Conservation (phyloP, 2,329 filamentous ascomycete species). For the Blastomyces emzantsi region DNA sequence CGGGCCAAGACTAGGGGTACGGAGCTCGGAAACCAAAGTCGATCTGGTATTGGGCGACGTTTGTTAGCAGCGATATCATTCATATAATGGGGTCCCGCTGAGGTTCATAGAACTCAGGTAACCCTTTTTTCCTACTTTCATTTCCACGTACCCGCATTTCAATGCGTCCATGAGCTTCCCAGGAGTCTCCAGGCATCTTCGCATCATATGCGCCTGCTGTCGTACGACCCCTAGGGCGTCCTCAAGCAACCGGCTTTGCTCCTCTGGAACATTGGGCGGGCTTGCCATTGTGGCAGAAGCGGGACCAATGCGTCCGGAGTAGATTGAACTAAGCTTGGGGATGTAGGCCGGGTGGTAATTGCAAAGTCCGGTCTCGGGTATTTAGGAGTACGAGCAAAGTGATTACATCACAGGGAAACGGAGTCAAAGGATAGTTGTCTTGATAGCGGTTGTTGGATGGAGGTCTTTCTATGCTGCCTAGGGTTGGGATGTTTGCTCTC, state of each 20-base stretch:
- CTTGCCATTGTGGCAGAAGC: slow-evolving; percentile 38
- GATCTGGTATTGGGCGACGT: slow-evolving; percentile 53
- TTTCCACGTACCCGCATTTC: slow-evolving; percentile 80
- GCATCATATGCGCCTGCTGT: slow-evolving; percentile 95
- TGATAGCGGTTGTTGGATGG: background rate
- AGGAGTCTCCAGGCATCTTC: slow-evolving; percentile 91
- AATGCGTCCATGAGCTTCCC: slow-evolving; percentile 99
- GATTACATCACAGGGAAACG: background rate
- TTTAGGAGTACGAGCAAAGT: background rate
- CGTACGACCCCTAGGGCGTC: slow-evolving; percentile 94
- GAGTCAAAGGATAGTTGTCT: background rate
- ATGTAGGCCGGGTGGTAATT: background rate
- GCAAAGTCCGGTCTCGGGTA: background rate
- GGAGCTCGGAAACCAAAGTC: slow-evolving; percentile 94
- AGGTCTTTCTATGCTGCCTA: background rate
- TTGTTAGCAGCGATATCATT: slow-evolving; percentile 10
- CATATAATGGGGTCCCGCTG: background rate
- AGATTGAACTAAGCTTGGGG: slow-evolving; percentile 1
- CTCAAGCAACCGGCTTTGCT: slow-evolving; percentile 87
- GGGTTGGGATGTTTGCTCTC: background rate
- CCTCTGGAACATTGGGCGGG: slow-evolving; percentile 57
- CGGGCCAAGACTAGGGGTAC: slow-evolving; percentile 91
- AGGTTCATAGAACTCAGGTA: background rate
- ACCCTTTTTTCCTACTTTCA: background rate
- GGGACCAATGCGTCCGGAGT: slow-evolving; percentile 18